Conservation (phyloP, 352 stramenopile species). For the Phytopythium aichiense region DNA sequence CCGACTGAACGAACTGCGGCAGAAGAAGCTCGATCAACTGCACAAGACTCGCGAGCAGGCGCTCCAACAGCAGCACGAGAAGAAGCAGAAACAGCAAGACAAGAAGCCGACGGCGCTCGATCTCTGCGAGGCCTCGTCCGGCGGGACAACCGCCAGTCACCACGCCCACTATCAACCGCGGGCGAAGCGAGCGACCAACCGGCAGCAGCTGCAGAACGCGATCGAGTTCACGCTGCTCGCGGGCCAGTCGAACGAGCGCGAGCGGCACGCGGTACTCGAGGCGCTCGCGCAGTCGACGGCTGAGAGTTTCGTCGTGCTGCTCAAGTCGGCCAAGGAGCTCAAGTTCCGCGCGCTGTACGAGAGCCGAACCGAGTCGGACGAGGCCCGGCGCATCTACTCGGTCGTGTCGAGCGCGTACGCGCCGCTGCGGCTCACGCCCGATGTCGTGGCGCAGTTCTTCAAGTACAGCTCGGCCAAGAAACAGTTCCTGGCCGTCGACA, state of each 20-base stretch:
- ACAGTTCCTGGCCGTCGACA: conserved; percentile 60
- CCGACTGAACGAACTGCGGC: conserved; percentile 40
- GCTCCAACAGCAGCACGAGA: conserved; percentile 27
- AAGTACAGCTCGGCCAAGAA: conserved; percentile 86
- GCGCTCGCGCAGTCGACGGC: conserved; percentile 36
- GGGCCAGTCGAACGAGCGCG: conserved; percentile 53
- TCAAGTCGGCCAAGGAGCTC: conserved; percentile 70
- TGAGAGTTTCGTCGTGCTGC: conserved; percentile 73
- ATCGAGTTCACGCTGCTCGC: conserved; percentile 73
- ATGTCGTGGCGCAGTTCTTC: conserved; percentile 68
- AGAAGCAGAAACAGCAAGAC: conserved; percentile 12
- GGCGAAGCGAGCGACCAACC: conserved; percentile 51
- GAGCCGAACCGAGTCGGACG: conserved; percentile 40
- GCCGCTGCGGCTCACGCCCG: conserved; percentile 18
- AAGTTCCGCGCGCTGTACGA: conserved; percentile 77
- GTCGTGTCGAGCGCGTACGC: conserved; percentile 26
- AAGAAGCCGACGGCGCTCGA: conserved; percentile 2
- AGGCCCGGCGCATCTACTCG: conserved; percentile 38
- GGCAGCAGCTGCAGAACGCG: conserved; percentile 75
- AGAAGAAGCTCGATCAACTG: conserved; percentile 64
- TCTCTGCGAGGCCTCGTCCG: background rate
- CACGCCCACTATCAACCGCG: background rate
- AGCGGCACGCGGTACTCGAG: conserved; percentile 38
- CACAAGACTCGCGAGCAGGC: conserved; percentile 38
- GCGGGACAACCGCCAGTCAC: background rate